Conservation (phyloP, 345 rosid genomes). For the Garcia nutans region DNA sequence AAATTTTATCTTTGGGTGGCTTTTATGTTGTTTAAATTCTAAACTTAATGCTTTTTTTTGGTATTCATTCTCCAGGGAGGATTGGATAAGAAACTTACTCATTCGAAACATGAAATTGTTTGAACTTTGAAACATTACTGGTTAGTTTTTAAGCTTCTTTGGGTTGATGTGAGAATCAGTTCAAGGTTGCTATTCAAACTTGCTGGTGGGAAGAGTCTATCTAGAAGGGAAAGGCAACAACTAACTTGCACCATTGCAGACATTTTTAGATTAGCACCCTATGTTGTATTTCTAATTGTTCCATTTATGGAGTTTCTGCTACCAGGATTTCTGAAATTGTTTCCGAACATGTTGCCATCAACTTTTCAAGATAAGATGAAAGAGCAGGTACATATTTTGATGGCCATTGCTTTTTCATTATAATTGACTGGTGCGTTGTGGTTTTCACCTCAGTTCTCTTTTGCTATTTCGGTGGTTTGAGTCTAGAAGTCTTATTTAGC, state of each 20-base stretch:
- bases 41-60: conserved; percentile 12
- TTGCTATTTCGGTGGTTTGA: background rate
- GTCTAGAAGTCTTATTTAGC: background rate
- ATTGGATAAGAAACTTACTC: conserved; percentile 78
- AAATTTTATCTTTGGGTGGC: conserved; percentile 16
- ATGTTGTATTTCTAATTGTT: conserved; percentile 71
- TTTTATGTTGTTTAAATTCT: background rate
- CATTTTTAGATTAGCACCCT: conserved; percentile 80
- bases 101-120: conserved; percentile 86
- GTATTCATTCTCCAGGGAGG: conserved; percentile 54
- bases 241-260: conserved; percentile 91
- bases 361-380: conserved; percentile 98
- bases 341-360: conserved; percentile 97
- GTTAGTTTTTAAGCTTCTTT: conserved; percentile 84
- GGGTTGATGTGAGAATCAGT: conserved; percentile 90
- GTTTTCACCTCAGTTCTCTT: background rate
- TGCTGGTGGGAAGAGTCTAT: conserved; percentile 83
- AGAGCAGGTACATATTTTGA: conserved; percentile 69
- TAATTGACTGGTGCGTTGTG: background rate
- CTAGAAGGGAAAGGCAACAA: conserved; percentile 91
- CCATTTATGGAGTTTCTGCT: conserved; percentile 98
- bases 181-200: conserved; percentile 80
- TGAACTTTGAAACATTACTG: conserved; percentile 90
- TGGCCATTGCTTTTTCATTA: background rate
- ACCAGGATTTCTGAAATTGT: conserved; percentile 78